phyloP scores from a whole-genome alignment of 768 basidiomycete genomes.

The Pleurotus citrinopileatus region DNA sequence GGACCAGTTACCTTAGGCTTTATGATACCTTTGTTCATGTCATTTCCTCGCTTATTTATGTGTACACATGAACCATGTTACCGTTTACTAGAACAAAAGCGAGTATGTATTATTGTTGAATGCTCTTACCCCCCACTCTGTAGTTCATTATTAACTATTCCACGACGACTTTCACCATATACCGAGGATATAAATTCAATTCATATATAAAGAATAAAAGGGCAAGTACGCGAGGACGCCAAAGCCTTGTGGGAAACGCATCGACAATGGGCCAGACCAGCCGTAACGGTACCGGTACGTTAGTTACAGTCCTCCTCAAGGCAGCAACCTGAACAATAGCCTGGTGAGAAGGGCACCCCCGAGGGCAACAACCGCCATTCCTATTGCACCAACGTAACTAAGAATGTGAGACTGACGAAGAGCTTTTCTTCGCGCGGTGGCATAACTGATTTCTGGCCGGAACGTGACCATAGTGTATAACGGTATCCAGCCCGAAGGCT shows the following conservation, averaged over 20 bases:
- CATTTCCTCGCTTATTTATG: conserved; percentile 28
- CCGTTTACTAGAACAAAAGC: conserved; percentile 19
- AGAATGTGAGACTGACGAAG: conserved; percentile 67
- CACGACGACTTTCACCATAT: not conserved
- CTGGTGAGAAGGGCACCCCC: conserved; percentile 40
- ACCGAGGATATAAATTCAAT: not conserved
- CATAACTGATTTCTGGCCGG: conserved; percentile 91
- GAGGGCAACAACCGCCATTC: conserved; percentile 39
- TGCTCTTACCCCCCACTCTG: conserved; percentile 10
- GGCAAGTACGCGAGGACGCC: not conserved
- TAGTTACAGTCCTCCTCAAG: not conserved
- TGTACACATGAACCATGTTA: conserved; percentile 32
- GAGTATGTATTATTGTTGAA: conserved; percentile 21
- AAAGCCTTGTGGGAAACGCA: not conserved
- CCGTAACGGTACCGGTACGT: conserved; percentile 19
- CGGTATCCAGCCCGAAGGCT: conserved; percentile 82
- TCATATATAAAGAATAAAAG: not conserved
- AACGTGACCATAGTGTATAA: conserved; percentile 99
- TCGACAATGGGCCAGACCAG: conserved; percentile 10
- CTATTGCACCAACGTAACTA: conserved; percentile 44
- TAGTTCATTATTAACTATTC: too few species aligned
- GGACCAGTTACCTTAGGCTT: conserved; percentile 26
- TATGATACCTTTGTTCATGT: conserved; percentile 16
- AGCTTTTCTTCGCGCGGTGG: conserved; percentile 70
- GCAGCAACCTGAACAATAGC: conserved; percentile 32